A percentile compares a stretch with the other conserved stretches of the same genome.
Conservation (phyloP, 352 stramenopile genomes). For the Blastocystis hominis region DNA sequence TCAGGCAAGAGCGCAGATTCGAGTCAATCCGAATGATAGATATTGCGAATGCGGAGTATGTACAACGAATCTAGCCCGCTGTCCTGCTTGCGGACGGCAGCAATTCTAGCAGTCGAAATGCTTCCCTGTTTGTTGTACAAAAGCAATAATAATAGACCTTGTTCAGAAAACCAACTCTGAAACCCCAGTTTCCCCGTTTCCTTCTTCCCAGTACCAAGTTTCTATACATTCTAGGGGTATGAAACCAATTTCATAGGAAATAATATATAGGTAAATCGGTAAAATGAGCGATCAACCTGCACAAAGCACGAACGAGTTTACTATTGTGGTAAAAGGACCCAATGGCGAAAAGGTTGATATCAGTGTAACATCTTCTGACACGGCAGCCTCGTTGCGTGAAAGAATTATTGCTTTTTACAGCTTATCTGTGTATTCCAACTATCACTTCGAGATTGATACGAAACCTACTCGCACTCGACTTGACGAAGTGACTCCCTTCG, state of each 20-base stretch:
- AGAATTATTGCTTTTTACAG: conserved; percentile 3
- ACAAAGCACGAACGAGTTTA: not conserved
- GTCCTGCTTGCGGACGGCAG: too few relatives aligned
- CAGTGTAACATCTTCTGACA: not conserved
- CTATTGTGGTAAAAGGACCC: conserved; percentile 2
- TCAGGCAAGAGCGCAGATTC: too few relatives aligned
- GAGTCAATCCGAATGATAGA: too few relatives aligned
- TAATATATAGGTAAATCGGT: too few relatives aligned
- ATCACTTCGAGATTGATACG: conserved; percentile 10
- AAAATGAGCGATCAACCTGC: not conserved
- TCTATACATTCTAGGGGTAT: too few relatives aligned
- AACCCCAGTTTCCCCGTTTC: not conserved
- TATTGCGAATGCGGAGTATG: too few relatives aligned
- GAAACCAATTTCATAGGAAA: too few relatives aligned
- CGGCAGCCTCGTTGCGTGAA: not conserved
- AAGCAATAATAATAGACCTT: too few relatives aligned
- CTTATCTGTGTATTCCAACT: not conserved
- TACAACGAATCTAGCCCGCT: too few relatives aligned
- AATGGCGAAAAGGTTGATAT: not conserved
- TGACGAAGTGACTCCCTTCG: not conserved
- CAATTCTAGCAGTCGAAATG: too few relatives aligned
- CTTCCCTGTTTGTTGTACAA: too few relatives aligned
- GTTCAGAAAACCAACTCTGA: too few relatives aligned
- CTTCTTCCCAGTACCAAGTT: not conserved
- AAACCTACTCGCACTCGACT: not conserved